Evolutionary conservation across 2,329 filamentous ascomycete species (phyloP), one percentile per base, ranked within the genome.

Genomic region (Trichoderma guizhouense): DNA sequence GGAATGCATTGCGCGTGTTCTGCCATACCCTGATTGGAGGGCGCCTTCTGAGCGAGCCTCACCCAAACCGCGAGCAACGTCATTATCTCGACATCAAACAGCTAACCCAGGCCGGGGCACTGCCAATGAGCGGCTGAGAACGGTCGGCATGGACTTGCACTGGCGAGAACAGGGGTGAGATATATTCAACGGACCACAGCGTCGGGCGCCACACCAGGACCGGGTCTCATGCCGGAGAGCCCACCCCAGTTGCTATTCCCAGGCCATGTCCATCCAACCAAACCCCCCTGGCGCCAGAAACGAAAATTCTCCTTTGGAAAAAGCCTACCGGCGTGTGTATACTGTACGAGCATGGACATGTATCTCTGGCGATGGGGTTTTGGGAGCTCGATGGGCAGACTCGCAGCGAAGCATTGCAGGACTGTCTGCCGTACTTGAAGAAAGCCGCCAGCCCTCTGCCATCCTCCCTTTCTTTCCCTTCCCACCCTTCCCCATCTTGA

Each of bases 181-280:
- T 57, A 66, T 43, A 43, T 64, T 55, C 63, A 61, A 51, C 61
- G 60, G 64, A 72, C 71, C 71, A 69, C 65, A 69, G 64, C 43
- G 67, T 70, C 60, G 71, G 67, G 67, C 58, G 66, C 71, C 65
- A 72, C 71, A 70, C 51, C 58, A 69, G 55, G 66, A 70, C 64
- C 65, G 60, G 58, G 71, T 70, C 64, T 65, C 61, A 71, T 65
- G 60, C 60, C 60, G 69, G 69, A 51, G 61, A 43, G 66, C 15
- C 66, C 66, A 62, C 66, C 57, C 66, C 66, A 69, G 39, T 53
- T 43, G 53, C 24, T 51, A 65, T 65, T 72, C 47, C 61, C 53
- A 69, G 57, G 26, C 67, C 68, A 55, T 64, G 53, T 36, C 65
- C 55, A 32, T 21, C 55, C 65, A 58, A 47, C 65, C 51, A 43